These are phyloP conservation scores for Erythrophleum ivorense DNA, from an alignment of 331 rosid genomes.

Conservation along the genomic window DNA sequence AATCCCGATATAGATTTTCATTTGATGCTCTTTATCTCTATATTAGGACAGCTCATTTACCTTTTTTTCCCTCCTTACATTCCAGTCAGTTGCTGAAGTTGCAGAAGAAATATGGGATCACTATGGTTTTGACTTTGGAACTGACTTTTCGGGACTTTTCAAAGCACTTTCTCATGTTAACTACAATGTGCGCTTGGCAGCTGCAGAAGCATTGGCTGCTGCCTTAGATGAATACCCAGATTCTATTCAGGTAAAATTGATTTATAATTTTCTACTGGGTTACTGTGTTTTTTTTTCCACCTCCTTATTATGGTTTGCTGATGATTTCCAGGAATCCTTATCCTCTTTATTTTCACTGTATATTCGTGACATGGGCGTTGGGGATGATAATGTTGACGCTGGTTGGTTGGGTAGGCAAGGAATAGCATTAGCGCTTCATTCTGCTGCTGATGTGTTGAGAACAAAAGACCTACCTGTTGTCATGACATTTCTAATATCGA, in stretches of 20 bases:
- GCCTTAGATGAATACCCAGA: slow-evolving; percentile 94
- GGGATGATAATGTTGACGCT: slow-evolving; percentile 70
- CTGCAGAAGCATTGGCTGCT: slow-evolving; percentile 95
- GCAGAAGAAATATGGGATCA: slow-evolving; percentile 99
- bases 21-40: slow-evolving; percentile 14
- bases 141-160: slow-evolving; percentile 84
- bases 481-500: slow-evolving; percentile 90
- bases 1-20: slow-evolving; percentile 1
- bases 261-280: slow-evolving; percentile 25
- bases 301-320: slow-evolving; percentile 31
- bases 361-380: slow-evolving; percentile 71
- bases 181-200: slow-evolving; percentile 89
- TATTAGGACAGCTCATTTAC: slow-evolving; percentile 13
- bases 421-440: slow-evolving; percentile 81
- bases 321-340: slow-evolving; percentile 78
- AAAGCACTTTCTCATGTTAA: slow-evolving; percentile 86
- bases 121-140: slow-evolving; percentile 89
- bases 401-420: slow-evolving; percentile 99
- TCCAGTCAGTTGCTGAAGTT: slow-evolving; percentile 88
- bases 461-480: slow-evolving; percentile 95
- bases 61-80: slow-evolving; percentile 26
- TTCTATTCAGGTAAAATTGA: slow-evolving; percentile 74
- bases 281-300: background rate
- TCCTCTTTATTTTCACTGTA: slow-evolving; percentile 87
- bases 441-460: slow-evolving; percentile 93